A percentile compares a stretch with the other conserved stretches of the same genome.
phyloP scores from a whole-genome alignment of 2,329 filamentous ascomycete genomes.

The Whalleya microplaca region DNA sequence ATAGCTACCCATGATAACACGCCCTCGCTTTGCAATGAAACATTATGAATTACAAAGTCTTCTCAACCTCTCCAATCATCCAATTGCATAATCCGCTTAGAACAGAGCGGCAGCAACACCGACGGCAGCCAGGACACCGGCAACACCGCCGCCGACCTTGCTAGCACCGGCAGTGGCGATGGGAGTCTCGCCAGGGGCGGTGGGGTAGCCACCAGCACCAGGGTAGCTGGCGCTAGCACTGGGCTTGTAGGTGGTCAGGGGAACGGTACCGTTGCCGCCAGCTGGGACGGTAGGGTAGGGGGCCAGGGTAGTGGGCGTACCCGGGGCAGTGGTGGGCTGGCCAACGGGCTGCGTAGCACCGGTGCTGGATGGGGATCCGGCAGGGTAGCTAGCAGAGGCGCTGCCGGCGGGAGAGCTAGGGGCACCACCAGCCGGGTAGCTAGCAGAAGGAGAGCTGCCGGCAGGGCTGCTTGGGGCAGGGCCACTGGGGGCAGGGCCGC shows the following conservation, averaged over 20 bases:
- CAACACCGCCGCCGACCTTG: slow-evolving; percentile 32
- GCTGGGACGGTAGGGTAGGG: slow-evolving; percentile 22
- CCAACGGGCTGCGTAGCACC: slow-evolving; percentile 8
- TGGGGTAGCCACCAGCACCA: slow-evolving; percentile 1
- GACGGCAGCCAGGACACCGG: slow-evolving; percentile 27
- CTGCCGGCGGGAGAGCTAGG: slow-evolving; percentile 10
- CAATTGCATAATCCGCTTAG: slow-evolving; percentile 12
- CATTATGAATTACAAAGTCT: slow-evolving; percentile 28
- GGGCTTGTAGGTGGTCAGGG: slow-evolving; percentile 17
- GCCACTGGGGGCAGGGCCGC: background rate
- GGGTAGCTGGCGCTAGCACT: slow-evolving; percentile 6
- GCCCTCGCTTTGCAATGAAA: slow-evolving; percentile 20
- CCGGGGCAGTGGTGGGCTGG: slow-evolving; percentile 2
- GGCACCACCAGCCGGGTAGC: slow-evolving; percentile 4
- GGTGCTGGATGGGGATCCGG: slow-evolving; percentile 3
- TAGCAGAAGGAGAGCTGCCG: background rate
- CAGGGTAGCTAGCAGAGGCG: slow-evolving; percentile 13
- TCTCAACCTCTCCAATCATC: slow-evolving; percentile 7
- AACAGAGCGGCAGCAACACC: slow-evolving; percentile 29
- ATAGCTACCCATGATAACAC: slow-evolving; percentile 21
- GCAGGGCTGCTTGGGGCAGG: too few relatives aligned
- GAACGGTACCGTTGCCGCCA: slow-evolving; percentile 12
- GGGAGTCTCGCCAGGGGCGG: slow-evolving; percentile 18
- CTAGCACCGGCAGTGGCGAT: slow-evolving; percentile 28
- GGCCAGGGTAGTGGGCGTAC: slow-evolving; percentile 12